Percentiles rank a stretch among this genome's conserved stretches.
These are phyloP conservation scores for Cryptosporidium viatorum DNA, from an alignment of 169 alveolate species.

Conservation along the genomic window DNA sequence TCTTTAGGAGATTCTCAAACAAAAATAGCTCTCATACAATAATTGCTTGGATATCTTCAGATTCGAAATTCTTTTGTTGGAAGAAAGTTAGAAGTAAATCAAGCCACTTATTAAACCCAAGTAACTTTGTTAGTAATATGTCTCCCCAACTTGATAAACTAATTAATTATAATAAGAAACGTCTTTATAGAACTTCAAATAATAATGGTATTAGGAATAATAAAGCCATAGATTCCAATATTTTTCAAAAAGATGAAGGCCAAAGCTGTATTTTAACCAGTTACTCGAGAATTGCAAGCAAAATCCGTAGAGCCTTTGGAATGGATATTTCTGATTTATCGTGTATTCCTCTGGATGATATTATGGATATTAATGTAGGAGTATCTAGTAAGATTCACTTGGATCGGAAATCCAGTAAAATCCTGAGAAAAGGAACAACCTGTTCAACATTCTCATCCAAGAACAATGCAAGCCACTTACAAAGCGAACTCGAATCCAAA, in stretches of 20 bases:
- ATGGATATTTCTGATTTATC: slow-evolving; percentile 45
- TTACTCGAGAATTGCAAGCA: slow-evolving; percentile 8
- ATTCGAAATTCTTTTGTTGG: slow-evolving; percentile 59
- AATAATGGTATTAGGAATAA: not conserved
- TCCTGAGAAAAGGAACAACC: not conserved
- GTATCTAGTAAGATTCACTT: slow-evolving; percentile 20
- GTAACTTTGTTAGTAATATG: slow-evolving; percentile 19
- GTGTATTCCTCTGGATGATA: slow-evolving; percentile 34
- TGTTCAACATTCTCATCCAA: not conserved
- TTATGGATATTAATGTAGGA: slow-evolving; percentile 57
- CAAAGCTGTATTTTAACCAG: slow-evolving; percentile 43
- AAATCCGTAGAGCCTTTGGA: slow-evolving; percentile 10
- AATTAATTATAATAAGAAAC: not conserved
- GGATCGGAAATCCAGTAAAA: slow-evolving; percentile 12
- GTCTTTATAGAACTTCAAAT: not conserved
- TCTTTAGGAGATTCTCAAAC: slow-evolving; percentile 38
- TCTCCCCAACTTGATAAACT: slow-evolving; percentile 9
- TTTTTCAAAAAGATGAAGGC: not conserved
- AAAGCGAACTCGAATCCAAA: slow-evolving; percentile 56
- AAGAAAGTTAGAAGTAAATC: slow-evolving; percentile 53
- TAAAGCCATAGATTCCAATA: not conserved
- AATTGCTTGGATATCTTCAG: slow-evolving; percentile 74
- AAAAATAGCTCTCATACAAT: slow-evolving; percentile 21
- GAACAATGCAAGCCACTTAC: not conserved
- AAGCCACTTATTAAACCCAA: slow-evolving; percentile 22